Evolutionary conservation across 768 basidiomycete species (phyloP).

Genomic region (Mycena rebaudengoi): DNA sequence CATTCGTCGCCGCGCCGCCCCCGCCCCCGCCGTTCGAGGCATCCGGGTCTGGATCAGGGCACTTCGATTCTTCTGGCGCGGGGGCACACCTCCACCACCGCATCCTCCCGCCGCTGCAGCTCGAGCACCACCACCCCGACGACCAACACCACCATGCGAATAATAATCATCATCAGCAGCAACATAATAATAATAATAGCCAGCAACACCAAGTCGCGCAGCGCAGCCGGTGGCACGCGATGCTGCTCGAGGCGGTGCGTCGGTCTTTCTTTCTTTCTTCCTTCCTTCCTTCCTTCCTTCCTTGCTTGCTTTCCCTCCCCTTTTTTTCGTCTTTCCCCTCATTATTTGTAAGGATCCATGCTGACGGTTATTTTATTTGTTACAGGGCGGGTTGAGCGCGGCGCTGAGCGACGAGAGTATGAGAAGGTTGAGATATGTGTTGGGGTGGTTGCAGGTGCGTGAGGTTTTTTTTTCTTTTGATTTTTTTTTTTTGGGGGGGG

Average conservation of each 20-base stretch:
- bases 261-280: too few species aligned
- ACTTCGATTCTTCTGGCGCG: too few species aligned
- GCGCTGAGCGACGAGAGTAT: conserved; percentile 93
- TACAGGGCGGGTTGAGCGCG: conserved; percentile 87
- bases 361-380: too few species aligned
- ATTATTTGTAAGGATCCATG: too few species aligned
- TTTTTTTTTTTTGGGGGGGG: not conserved
- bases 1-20: conserved; percentile 44
- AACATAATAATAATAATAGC: too few species aligned
- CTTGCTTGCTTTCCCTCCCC: too few species aligned
- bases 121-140: too few species aligned
- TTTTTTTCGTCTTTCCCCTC: too few species aligned
- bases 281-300: too few species aligned
- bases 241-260: conserved; percentile 85
- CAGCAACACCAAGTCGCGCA: conserved; percentile 64
- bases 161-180: too few species aligned
- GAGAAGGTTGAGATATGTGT: conserved; percentile 83
- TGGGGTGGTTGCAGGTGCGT: conserved; percentile 87
- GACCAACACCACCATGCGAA: too few species aligned
- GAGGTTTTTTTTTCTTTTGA: not conserved
- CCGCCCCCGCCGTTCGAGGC: conserved; percentile 30
- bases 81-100: not conserved
- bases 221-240: conserved; percentile 86
- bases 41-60: too few species aligned
- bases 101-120: conserved; percentile 13